Evolutionary conservation across 1,284 basidiomycete genomes (phyloP).

Genomic region (Inonotus hispidus): DNA sequence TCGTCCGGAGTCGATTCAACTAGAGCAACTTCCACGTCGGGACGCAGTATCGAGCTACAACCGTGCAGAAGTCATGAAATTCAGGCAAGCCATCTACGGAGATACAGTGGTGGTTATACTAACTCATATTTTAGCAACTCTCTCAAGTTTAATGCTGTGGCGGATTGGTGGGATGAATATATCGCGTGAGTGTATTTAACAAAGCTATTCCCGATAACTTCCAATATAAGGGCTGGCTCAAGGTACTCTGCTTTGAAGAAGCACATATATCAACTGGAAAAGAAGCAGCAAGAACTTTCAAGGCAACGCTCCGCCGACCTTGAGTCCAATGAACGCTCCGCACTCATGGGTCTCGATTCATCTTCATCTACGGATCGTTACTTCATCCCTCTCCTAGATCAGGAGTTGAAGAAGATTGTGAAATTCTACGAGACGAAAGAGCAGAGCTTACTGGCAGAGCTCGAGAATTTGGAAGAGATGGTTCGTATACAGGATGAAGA

Average conservation of each 20-base stretch:
- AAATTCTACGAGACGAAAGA: conserved; percentile 80
- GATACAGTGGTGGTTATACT: background rate
- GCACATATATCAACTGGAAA: conserved; percentile 79
- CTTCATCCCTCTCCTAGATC: conserved; percentile 76
- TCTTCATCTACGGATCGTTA: conserved; percentile 44
- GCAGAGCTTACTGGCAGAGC: conserved; percentile 61
- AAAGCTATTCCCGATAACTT: too few species aligned
- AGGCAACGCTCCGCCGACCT: conserved; percentile 46
- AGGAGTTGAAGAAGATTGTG: conserved; percentile 80
- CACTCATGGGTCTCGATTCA: conserved; percentile 41
- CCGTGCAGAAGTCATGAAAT: conserved; percentile 15
- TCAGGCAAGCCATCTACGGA: conserved; percentile 10
- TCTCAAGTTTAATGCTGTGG: conserved; percentile 89
- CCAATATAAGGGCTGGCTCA: conserved; percentile 5
- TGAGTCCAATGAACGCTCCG: conserved; percentile 57
- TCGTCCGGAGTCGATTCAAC: conserved; percentile 13
- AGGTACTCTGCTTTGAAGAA: conserved; percentile 88
- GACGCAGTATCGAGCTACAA: background rate
- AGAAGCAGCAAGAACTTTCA: conserved; percentile 46
- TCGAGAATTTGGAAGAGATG: conserved; percentile 61
- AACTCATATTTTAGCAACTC: conserved; percentile 42
- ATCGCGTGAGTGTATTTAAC: conserved; percentile 57
- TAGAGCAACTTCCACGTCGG: conserved; percentile 2
- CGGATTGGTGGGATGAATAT: conserved; percentile 95
- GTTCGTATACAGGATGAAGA: conserved; percentile 61